Percentiles rank a stretch among this genome's conserved stretches.
Conservation (phyloP, 108 stramenopile species). For the Cyclotella kingstonii region DNA sequence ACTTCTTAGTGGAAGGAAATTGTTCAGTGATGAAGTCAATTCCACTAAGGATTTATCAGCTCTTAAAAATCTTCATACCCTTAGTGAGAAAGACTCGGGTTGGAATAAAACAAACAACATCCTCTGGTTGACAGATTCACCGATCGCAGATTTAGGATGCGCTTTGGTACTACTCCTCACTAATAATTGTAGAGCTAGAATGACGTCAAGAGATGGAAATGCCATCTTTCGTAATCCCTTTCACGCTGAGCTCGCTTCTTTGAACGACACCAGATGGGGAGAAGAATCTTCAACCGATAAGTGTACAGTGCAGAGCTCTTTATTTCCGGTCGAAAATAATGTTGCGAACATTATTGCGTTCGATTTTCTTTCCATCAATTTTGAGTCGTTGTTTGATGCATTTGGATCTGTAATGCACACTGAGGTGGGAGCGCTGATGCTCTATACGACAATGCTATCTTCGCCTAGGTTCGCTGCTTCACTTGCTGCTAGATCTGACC, state of each 20-base stretch:
- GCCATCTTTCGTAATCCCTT: constrained; percentile 47
- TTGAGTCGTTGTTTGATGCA: constrained; percentile 67
- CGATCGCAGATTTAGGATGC: constrained; percentile 61
- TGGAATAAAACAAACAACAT: constrained; percentile 65
- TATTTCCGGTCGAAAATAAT: constrained; percentile 9
- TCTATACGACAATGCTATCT: constrained; percentile 72
- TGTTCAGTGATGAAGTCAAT: not conserved
- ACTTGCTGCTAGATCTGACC: constrained; percentile 63
- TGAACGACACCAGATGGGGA: constrained; percentile 78
- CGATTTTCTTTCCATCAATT: constrained; percentile 52
- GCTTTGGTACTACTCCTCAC: constrained; percentile 56
- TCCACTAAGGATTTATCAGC: constrained; percentile 11
- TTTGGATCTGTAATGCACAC: constrained; percentile 68
- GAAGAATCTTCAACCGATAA: not conserved
- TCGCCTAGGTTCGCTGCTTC: constrained; percentile 69
- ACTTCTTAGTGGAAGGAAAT: not conserved
- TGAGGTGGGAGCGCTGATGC: constrained; percentile 63
- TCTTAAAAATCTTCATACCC: constrained; percentile 27
- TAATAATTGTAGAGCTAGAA: constrained; percentile 57
- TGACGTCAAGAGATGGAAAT: constrained; percentile 6
- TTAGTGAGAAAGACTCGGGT: constrained; percentile 23
- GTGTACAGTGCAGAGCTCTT: constrained; percentile 4
- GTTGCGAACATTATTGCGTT: not conserved
- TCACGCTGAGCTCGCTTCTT: constrained; percentile 44
- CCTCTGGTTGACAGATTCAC: constrained; percentile 68